Conservation (phyloP, 1,139 yeast species). For the Lodderomyces parapsilosis region DNA sequence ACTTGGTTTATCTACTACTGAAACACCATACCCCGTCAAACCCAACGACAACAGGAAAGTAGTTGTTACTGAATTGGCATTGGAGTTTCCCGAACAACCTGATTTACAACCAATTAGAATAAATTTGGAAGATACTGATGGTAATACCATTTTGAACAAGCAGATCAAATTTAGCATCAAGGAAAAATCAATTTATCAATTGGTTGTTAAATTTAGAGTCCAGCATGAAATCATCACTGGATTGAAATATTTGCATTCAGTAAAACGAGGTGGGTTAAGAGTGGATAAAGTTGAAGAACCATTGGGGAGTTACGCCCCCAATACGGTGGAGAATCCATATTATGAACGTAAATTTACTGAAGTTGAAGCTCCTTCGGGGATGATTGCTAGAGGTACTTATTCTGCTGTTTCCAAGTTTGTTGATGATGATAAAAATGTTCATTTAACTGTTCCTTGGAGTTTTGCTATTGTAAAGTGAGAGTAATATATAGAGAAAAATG, state of each 20-base stretch:
- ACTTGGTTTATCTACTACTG: slow-evolving; percentile 61
- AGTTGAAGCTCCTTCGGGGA: slow-evolving; percentile 90
- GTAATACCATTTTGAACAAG: slow-evolving; percentile 44
- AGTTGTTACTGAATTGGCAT: slow-evolving; percentile 73
- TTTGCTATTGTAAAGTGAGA: slow-evolving; percentile 66
- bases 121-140: slow-evolving; percentile 57
- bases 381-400: slow-evolving; percentile 84
- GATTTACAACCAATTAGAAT: slow-evolving; percentile 57
- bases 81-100: slow-evolving; percentile 62
- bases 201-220: slow-evolving; percentile 74
- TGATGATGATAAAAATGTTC: slow-evolving; percentile 81
- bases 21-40: slow-evolving; percentile 56
- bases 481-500: neutral
- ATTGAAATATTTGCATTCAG: slow-evolving; percentile 77
- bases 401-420: slow-evolving; percentile 78
- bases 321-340: slow-evolving; percentile 75
- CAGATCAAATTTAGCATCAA: slow-evolving; percentile 70
- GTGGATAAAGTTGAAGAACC: slow-evolving; percentile 88
- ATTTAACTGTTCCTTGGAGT: slow-evolving; percentile 81
- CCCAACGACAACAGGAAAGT: slow-evolving; percentile 77
- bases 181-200: slow-evolving; percentile 73
- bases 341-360: slow-evolving; percentile 79
- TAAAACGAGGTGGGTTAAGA: slow-evolving; percentile 83
- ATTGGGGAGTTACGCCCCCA: slow-evolving; percentile 88
- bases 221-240: slow-evolving; percentile 94